Evolutionary conservation across 208 protist species (phyloP).

Genomic region (Herpetomonas samuelpessoai): DNA sequence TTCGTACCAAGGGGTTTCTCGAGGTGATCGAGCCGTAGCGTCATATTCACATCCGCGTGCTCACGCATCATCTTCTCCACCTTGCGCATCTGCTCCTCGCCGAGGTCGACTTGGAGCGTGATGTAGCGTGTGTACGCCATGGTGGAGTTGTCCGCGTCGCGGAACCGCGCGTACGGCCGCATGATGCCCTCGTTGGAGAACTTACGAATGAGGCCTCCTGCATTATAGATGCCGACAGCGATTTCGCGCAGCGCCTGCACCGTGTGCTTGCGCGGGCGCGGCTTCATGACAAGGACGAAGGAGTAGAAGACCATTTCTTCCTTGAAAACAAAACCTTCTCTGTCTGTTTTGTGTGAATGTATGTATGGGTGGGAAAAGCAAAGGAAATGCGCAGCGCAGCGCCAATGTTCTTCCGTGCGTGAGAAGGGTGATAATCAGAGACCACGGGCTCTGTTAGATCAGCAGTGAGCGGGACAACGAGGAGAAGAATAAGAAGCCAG

Average conservation of each 20-base stretch:
- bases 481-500: too few species aligned
- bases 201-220: constrained; percentile 78
- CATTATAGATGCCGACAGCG: constrained; percentile 63
- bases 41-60: constrained; percentile 80
- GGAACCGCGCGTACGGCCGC: constrained; percentile 80
- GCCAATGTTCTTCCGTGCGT: too few species aligned
- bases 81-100: constrained; percentile 77
- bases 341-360: too few species aligned
- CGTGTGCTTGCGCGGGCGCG: constrained; percentile 62
- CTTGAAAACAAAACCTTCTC: too few species aligned
- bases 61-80: constrained; percentile 78
- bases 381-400: too few species aligned
- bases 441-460: too few species aligned
- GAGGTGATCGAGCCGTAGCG: constrained; percentile 67
- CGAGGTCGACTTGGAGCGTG: constrained; percentile 81
- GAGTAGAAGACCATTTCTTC: constrained; percentile 86
- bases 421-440: too few species aligned
- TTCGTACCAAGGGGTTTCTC: constrained; percentile 68
- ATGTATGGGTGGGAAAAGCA: too few species aligned
- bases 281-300: constrained; percentile 85
- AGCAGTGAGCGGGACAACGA: too few species aligned
- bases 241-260: constrained; percentile 80
- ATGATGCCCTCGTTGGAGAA: constrained; percentile 88
- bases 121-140: constrained; percentile 85
- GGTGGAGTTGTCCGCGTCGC: constrained; percentile 73